These are phyloP conservation scores for Solanum corneliomulleri DNA, from an alignment of 257 asterid genomes.

Conservation along the genomic window DNA sequence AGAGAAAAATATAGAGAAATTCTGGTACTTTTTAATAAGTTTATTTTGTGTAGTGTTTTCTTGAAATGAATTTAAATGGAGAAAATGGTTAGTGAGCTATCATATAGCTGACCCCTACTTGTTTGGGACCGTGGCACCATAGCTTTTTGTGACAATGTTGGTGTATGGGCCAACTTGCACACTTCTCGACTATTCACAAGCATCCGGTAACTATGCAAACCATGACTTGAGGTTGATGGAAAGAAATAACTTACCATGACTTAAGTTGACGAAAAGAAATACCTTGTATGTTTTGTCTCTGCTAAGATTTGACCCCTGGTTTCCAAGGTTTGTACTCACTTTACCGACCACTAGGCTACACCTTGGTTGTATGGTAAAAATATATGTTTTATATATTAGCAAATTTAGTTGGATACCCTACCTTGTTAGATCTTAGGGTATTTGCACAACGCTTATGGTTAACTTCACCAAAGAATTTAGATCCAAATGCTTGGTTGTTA, in stretches of 20 bases:
- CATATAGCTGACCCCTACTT: not conserved
- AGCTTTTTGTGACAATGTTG: not conserved
- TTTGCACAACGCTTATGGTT: not conserved
- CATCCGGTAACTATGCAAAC: not conserved
- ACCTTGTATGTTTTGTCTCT: not conserved
- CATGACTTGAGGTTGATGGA: not conserved
- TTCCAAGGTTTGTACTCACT: not conserved
- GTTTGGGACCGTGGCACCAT: not conserved
- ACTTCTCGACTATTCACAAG: not conserved
- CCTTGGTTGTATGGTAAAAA: not conserved
- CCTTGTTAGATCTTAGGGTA: not conserved
- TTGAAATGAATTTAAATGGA: not conserved
- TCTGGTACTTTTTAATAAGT: not conserved
- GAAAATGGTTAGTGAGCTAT: not conserved
- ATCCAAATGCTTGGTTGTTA: not conserved
- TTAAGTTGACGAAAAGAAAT: not conserved
- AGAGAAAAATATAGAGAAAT: not conserved
- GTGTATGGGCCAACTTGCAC: not conserved
- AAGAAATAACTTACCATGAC: not conserved
- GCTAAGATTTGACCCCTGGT: not conserved
- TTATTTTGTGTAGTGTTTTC: not conserved
- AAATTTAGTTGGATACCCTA: not conserved
- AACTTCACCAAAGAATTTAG: not conserved
- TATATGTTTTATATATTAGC: not conserved
- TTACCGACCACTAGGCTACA: not conserved